Evolutionary conservation across 768 basidiomycete genomes (phyloP), one percentile per base, ranked within the genome.

Genomic region (Mycena indigotica): DNA sequence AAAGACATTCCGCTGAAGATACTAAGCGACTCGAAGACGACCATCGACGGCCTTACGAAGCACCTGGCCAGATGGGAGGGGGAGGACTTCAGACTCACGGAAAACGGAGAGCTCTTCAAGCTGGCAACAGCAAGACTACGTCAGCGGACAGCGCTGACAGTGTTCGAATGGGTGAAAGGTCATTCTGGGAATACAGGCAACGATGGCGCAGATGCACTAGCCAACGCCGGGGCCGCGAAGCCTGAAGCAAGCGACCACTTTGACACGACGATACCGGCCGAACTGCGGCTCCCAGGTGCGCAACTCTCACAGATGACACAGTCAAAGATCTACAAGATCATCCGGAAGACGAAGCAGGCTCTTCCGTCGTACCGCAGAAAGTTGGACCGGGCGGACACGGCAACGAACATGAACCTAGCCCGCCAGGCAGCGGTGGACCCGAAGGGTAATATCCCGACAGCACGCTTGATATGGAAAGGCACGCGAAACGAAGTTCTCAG

Each of bases 111-210:
- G 15, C 41, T 44, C 15, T 16, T 44, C 8, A 44, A 44, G n/a
- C 15, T 21, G 8, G 23, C 23, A 15, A 44, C 15, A 13, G 41
- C 41, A 25, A 52, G 49, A 1, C 54, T 66, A 32, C 26, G 57
- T 39, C 5, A 28, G n/a, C 19, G 59, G 5, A 41, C 32, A 29
- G 62, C 58, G 12, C 26, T 29, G 15, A 68, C 66, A 10, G 3
- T 30, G 5, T 57, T 68, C 26, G 15, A 54, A 45, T 65, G 64
- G 65, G 53, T 65, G 2, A 65, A 68, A 60, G 67, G 59, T 1
- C 62, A 63, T 28, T 32, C 13, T 13, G 50, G 39, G 19, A 19
- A 52, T 17, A 44, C 24, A 29, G 63, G 63, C 3, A 64, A 64
- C 16, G 57, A 60, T 39, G 38, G 13, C 12, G 63, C 65, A 19